phyloP scores from a whole-genome alignment of 192 early-diverging fungal genomes.

The Coemansia asiatica region DNA sequence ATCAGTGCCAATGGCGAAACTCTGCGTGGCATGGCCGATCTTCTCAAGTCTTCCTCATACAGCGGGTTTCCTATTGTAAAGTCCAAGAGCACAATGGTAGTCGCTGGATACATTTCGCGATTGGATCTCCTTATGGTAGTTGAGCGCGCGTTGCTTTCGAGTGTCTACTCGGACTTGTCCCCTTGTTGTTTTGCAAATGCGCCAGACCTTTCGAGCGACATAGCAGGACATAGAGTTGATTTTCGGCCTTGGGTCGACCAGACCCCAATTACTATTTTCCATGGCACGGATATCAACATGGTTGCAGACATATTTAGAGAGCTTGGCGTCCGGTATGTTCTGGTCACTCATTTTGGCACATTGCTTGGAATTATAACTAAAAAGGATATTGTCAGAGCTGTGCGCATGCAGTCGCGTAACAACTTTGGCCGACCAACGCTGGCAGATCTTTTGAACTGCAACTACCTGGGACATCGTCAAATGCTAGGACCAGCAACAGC shows the following conservation, averaged over 20 bases:
- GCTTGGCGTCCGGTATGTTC: conserved; percentile 64
- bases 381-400: conserved; percentile 64
- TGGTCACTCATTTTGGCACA: conserved; percentile 61
- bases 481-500: too few relatives aligned
- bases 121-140: conserved; percentile 56
- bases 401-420: conserved; percentile 48
- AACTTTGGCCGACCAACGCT: conserved; percentile 25
- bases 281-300: conserved; percentile 62
- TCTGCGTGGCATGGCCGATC: conserved; percentile 46
- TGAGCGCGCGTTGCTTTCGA: conserved; percentile 18
- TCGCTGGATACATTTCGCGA: conserved; percentile 72
- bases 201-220: neutral
- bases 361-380: conserved; percentile 71
- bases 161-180: conserved; percentile 26
- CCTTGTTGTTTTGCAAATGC: conserved; percentile 30
- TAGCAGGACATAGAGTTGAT: conserved; percentile 40
- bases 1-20: conserved; percentile 55
- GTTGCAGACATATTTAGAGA: conserved; percentile 68
- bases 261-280: conserved; percentile 66
- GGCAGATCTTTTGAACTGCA: conserved; percentile 14
- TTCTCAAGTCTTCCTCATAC: conserved; percentile 53
- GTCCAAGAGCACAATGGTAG: conserved; percentile 56
- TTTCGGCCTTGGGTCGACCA: conserved; percentile 69
- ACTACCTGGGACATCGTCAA: neutral
- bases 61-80: conserved; percentile 77